Base-by-base conservation (phyloP, 129 eudicot genomes). In the Artemisia tridentata region DNA sequence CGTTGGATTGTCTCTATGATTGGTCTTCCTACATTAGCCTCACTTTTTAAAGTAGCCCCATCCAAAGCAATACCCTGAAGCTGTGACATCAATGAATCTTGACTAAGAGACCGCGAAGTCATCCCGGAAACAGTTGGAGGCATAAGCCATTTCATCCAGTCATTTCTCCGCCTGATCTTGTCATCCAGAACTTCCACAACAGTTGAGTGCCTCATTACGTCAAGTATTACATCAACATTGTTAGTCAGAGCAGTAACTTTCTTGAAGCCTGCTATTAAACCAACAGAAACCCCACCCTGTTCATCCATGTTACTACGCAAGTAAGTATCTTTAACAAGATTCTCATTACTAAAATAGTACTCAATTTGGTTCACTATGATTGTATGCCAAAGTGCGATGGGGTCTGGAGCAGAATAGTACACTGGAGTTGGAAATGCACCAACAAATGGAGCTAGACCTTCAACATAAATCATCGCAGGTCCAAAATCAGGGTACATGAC, bases 311-410 rank as follows among this genome's bases (percentile, higher is more conserved):
- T 84, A 66, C 70, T 53, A 41, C 98, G 87, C 85, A 92, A 75
- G 78, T 43, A 89, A 51, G 80, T 79, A 69, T 92, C 98, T 62
- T 78, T 88, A 59, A 86, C 78, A 78, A 92, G 71, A 64, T 92
- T 92, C 49, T 92, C 98, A 83, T 85, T 83, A 53, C 96, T 92
- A 80, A 92, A 92, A 73, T 92, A 92, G 67, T 86, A 92, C 41
- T 92, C 90, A 65, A 92, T 92, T 79, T 92, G 98, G 13, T 79
- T 86, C 79, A 83, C 65, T 75, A 92, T 86, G 70, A 74, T 83
- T 16, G 71, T 63, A 65, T 67, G 83, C 81, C 88, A 69, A 34
- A 74, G 79, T 47, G 10, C 9, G 45, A 7, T 38, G 11, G 85
- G 89, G 78, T 89, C 90, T 7, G 47, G 81, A 77, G 76, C n/a